Conservation (phyloP, 1,139 yeast genomes). For the Blastobotrys apis region DNA sequence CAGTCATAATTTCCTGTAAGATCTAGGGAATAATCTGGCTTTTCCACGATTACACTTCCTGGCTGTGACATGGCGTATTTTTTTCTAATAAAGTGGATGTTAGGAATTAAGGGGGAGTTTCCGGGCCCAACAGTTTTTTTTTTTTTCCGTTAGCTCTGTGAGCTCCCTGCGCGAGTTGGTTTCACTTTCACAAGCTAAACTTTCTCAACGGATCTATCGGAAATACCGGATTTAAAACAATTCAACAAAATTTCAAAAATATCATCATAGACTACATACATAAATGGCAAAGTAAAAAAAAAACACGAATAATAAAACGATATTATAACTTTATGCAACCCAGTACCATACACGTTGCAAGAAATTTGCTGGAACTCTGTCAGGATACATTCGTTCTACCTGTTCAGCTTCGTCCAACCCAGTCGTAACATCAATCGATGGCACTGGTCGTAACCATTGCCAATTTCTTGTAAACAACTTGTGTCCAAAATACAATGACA, state of each 20-base stretch:
- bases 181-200: no score
- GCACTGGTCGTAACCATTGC: conserved; percentile 42
- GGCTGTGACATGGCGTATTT: background rate
- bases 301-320: conserved; percentile 4
- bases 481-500: conserved; percentile 48
- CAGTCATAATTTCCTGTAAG: conserved; percentile 12
- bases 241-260: no score
- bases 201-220: no score
- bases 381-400: conserved; percentile 38
- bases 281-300: conserved; percentile 2
- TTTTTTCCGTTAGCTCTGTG: no score
- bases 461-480: conserved; percentile 46
- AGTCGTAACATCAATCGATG: conserved; percentile 44
- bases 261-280: no score
- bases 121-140: no score
- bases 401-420: conserved; percentile 51
- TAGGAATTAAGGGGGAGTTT: no score
- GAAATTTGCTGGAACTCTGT: conserved; percentile 37
- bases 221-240: no score
- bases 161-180: no score
- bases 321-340: conserved; percentile 30
- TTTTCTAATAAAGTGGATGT: no score
- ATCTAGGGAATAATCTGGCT: conserved; percentile 12
- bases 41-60: conserved; percentile 3
- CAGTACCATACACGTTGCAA: conserved; percentile 44